Percentiles rank a stretch among this genome's conserved stretches.
Evolutionary conservation across 2,329 filamentous ascomycete genomes (phyloP).

Genomic region (Sordariomycetes sp.): DNA sequence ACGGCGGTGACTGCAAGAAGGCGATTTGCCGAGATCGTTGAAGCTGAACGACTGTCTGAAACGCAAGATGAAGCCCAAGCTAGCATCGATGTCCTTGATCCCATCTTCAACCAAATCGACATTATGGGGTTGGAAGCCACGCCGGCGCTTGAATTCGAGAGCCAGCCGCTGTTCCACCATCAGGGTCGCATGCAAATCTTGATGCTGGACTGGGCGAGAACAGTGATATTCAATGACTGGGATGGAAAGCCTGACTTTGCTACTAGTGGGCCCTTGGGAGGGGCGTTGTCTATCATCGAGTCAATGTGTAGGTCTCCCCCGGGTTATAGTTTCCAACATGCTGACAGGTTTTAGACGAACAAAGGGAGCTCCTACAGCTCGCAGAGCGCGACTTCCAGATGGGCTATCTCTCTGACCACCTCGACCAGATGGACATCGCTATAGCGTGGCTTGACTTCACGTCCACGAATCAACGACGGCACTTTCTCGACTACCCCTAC

Average conservation of each 20-base stretch:
- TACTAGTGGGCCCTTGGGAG: constrained; percentile 63
- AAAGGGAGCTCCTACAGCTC: constrained; percentile 54
- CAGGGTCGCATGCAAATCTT: constrained; percentile 48
- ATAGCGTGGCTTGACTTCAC: constrained; percentile 58
- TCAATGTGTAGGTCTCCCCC: constrained; percentile 53
- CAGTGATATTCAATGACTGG: constrained; percentile 73
- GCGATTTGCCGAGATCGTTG: constrained; percentile 35
- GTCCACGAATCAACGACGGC: constrained; percentile 53
- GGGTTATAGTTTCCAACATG: not conserved
- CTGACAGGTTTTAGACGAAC: constrained; percentile 41
- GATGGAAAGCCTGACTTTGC: constrained; percentile 63
- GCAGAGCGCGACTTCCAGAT: constrained; percentile 63
- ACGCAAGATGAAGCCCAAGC: not conserved
- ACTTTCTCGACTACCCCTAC: constrained; percentile 73
- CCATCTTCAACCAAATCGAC: constrained; percentile 44
- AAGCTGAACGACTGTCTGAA: not conserved
- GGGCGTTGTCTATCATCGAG: constrained; percentile 65
- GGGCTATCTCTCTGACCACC: constrained; percentile 64
- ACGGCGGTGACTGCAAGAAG: constrained; percentile 44
- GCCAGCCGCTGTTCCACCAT: constrained; percentile 29
- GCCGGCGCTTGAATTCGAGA: constrained; percentile 36
- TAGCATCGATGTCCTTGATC: constrained; percentile 31
- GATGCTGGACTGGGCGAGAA: constrained; percentile 63
- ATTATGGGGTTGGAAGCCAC: constrained; percentile 35
- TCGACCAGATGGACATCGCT: constrained; percentile 69